Conservation (phyloP, 805 yeast genomes). For the Candida pseudofarinosa region DNA sequence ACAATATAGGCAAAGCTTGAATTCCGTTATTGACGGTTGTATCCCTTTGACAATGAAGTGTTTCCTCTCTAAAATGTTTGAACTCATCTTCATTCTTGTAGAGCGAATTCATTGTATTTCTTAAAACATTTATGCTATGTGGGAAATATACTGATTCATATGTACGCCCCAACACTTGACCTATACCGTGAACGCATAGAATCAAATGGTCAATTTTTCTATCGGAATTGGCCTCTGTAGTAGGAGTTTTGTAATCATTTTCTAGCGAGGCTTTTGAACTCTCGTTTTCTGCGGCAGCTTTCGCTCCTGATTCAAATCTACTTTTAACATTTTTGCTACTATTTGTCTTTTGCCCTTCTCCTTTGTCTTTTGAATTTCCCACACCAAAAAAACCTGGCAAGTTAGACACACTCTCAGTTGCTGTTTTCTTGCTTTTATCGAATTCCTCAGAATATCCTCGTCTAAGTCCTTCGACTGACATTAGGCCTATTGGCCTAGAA, state of each 20-base stretch:
- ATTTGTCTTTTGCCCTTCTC: slow-evolving; percentile 17
- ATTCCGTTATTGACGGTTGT: slow-evolving; percentile 49
- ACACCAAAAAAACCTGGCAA: slow-evolving; percentile 27
- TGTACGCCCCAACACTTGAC: slow-evolving; percentile 77
- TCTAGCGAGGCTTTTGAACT: slow-evolving; percentile 43
- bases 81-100: slow-evolving; percentile 40
- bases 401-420: slow-evolving; percentile 18
- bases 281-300: slow-evolving; percentile 8
- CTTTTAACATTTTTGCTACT: slow-evolving; percentile 9
- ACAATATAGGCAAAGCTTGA: slow-evolving; percentile 85
- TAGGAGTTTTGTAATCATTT: slow-evolving; percentile 44
- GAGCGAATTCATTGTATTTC: slow-evolving; percentile 53
- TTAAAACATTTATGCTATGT: slow-evolving; percentile 69
- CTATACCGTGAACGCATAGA: slow-evolving; percentile 93
- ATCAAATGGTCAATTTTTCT: slow-evolving; percentile 58
- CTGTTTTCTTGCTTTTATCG: slow-evolving; percentile 16
- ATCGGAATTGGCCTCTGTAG: slow-evolving; percentile 15
- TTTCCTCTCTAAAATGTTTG: slow-evolving; percentile 25
- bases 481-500: slow-evolving; percentile 29
- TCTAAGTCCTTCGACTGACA: slow-evolving; percentile 47
- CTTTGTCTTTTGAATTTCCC: slow-evolving; percentile 20
- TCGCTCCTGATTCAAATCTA: slow-evolving; percentile 11
- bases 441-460: slow-evolving; percentile 47
- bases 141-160: slow-evolving; percentile 83
- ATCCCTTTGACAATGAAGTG: slow-evolving; percentile 11